A percentile compares a stretch with the other conserved stretches of the same genome.
Conservation (phyloP, 2,329 filamentous ascomycete species). For the Cladosporium colombiae region DNA sequence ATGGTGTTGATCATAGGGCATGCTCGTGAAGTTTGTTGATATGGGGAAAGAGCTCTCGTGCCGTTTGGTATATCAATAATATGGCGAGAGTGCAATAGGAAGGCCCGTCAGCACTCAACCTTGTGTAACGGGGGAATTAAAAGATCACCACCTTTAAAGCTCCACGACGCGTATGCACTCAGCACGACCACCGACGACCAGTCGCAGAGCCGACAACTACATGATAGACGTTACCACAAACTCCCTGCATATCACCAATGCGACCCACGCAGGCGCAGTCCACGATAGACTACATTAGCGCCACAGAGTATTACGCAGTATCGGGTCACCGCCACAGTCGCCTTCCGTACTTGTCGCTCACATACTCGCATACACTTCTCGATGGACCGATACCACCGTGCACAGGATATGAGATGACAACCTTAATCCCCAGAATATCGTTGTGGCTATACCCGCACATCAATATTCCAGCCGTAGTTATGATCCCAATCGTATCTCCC, state of each 20-base stretch:
- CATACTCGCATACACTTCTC: neutral
- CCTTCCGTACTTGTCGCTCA: neutral
- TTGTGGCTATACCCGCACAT: neutral
- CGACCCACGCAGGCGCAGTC: neutral
- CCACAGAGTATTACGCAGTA: neutral
- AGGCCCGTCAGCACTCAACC: neutral
- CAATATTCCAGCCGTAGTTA: neutral
- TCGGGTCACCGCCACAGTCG: neutral
- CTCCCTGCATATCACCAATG: neutral
- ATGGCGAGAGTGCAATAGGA: neutral
- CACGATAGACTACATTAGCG: neutral
- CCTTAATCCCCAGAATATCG: neutral
- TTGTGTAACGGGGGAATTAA: neutral
- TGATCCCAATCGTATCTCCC: neutral
- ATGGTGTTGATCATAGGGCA: neutral
- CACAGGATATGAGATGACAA: neutral
- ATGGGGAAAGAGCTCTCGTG: neutral
- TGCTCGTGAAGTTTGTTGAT: neutral
- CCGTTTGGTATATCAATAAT: neutral
- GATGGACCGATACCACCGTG: neutral
- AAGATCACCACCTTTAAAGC: neutral
- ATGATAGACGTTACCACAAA: neutral
- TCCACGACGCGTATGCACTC: neutral
- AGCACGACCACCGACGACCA: neutral
- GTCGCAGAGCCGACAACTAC: neutral